A percentile compares a stretch with the other conserved stretches of the same genome.
phyloP scores from a whole-genome alignment of 306 rosid genomes.

The Inga laurina region DNA sequence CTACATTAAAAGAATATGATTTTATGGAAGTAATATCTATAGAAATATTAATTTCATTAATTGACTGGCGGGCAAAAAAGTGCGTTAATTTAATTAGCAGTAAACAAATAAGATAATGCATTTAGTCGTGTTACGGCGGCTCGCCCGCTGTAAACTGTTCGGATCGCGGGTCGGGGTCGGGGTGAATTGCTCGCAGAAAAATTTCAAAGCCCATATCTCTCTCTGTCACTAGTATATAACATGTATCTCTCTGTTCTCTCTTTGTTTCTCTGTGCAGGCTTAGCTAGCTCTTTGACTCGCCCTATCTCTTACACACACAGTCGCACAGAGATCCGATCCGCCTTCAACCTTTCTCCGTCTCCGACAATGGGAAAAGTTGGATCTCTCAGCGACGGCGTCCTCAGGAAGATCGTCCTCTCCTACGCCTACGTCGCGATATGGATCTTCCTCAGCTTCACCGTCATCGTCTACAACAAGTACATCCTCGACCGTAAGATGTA shows the following conservation, averaged over 20 bases:
- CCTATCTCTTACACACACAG: too few relatives aligned
- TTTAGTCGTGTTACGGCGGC: too few relatives aligned
- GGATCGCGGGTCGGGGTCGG: not conserved
- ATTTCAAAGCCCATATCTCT: not conserved
- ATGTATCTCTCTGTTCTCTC: not conserved
- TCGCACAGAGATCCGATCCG: not conserved
- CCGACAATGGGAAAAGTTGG: conserved; percentile 74
- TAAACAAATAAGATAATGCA: too few relatives aligned
- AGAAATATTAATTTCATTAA: not conserved
- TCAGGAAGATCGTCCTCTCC: conserved; percentile 75
- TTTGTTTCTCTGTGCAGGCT: not conserved
- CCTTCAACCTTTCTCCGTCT: not conserved
- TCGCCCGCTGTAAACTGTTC: not conserved
- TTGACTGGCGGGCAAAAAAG: too few relatives aligned
- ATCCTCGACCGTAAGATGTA: conserved; percentile 94
- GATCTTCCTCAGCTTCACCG: conserved; percentile 90
- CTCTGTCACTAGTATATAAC: not conserved
- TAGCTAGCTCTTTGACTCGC: not conserved
- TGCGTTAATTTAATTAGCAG: not conserved
- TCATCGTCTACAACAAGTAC: conserved; percentile 94
- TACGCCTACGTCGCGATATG: conserved; percentile 83
- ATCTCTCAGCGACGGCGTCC: conserved; percentile 71
- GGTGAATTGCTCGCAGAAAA: not conserved
- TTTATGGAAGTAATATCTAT: too few relatives aligned
- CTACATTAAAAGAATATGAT: too few relatives aligned